Evolutionary conservation across 2,329 filamentous ascomycete genomes (phyloP).

Genomic region (Tolypocladium paradoxum): DNA sequence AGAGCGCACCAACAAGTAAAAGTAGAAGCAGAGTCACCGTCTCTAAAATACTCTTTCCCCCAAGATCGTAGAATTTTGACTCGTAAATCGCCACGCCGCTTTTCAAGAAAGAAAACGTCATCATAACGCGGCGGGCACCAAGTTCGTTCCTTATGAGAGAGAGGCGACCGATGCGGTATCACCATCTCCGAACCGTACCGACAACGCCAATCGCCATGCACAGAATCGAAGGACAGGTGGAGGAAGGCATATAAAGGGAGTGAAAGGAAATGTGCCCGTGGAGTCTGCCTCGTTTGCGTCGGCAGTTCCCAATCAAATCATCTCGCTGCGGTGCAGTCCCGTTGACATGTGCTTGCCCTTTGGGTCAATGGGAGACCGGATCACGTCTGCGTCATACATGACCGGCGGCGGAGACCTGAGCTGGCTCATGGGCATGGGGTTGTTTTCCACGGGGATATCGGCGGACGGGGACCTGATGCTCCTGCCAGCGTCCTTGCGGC

Average conservation of each 20-base stretch:
- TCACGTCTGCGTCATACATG: constrained; percentile 25
- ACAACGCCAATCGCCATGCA: neutral
- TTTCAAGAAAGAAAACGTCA: neutral
- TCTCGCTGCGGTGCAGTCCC: constrained; percentile 42
- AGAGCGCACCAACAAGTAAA: constrained; percentile 2
- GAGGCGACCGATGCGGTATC: neutral
- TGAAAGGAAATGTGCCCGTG: neutral
- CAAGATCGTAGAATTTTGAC: neutral
- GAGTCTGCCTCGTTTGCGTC: neutral
- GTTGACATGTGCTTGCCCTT: constrained; percentile 32
- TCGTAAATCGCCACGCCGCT: neutral
- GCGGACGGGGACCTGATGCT: constrained; percentile 15
- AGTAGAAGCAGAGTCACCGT: neutral
- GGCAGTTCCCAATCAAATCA: constrained; percentile 31
- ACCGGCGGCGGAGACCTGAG: constrained; percentile 24
- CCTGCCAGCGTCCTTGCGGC: constrained; percentile 30
- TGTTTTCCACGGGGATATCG: constrained; percentile 31
- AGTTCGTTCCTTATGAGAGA: neutral
- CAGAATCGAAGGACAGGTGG: neutral
- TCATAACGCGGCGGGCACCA: neutral
- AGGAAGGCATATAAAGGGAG: neutral
- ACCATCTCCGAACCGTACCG: neutral
- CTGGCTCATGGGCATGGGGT: constrained; percentile 16
- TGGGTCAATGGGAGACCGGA: constrained; percentile 22
- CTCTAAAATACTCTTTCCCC: neutral